Base-by-base conservation (phyloP, 1,139 yeast genomes). In the Geotrichum europaeum region DNA sequence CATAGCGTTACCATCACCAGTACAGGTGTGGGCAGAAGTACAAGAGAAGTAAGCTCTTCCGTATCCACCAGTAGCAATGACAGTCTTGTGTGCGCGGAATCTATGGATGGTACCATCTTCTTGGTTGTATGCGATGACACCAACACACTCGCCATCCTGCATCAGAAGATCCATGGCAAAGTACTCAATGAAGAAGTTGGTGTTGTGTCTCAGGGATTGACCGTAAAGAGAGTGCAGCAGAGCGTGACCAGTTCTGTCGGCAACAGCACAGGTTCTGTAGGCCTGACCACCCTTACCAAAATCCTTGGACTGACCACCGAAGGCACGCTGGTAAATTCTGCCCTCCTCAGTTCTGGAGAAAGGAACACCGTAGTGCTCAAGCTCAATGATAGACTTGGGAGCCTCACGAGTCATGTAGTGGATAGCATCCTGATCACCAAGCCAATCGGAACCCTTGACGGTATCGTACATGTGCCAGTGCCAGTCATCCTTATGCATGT, bases 381-480 rank as follows among this genome's bases (percentile, higher is more conserved):
- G 83, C 80, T 94, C 99, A 70, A 92, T 91, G 72, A 94, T 94
- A 57, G 97, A 88, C 69, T 86, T 85, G 55, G 99, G 97, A 28
- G 99, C 99, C 78, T 94, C 98, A 76, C 92, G 86, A 65, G 99
- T 92, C 99, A 94, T 94, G 80, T 94, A 94, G 78, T 94, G 98
- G 75, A 94, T 94, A 61, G 99, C 97, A 74, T 94, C 99, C 79
- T 94, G 99, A 79, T 94, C 99, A 71, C 99, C 99, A 66, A 94
- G 84, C 99, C 99, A 94, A 79, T 94, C 99, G n/a, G 97, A 91
- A 66, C 99, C 99, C 80, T 94, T 94, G 71, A 94, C 99, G 72
- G 99, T 94, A 74, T 94, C 99, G 78, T 92, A 92, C 97, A 94
- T 92, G 78, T 94, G 99, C 98, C 99, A 94, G 76, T 89, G 95